Base-by-base conservation (phyloP, 2,329 filamentous ascomycete genomes). In the Hortaea werneckii region DNA sequence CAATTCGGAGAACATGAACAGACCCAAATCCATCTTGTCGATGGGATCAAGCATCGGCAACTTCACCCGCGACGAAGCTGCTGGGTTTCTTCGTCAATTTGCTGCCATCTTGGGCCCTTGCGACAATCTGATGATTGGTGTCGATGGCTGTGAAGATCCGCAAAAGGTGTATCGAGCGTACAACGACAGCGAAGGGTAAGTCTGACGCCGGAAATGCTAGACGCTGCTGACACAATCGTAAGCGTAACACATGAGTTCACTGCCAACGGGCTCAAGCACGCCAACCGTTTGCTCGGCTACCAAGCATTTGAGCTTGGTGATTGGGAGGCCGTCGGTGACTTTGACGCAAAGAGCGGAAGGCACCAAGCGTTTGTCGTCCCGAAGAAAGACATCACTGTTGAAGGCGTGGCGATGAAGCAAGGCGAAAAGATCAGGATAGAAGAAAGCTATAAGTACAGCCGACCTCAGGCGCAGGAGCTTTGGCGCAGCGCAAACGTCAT, bases 291-390 rank as follows among this genome's bases (percentile, higher is more conserved):
- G n/a, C 76, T 95, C 45, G 86, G 80, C 7, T 72, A 81, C 46
- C 70, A 83, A 37, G 75, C 76, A 8, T 96, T 98, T 67, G 70
- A 80, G 29, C 61, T 75, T 2, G 69, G 75, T 2, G 83, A 94
- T 48, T 98, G 92, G 90, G 74, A 78, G 43, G 83, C 89, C 41
- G 76, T 92, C 53, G 89, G 89, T 35, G 81, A 87, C 59, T 96
- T 90, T 62, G 82, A 95, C 50, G 74, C 78, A 45, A 73, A 80
- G 42, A 73, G 72, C 37, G 85, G 87, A 35, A 79, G 86, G 26
- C 92, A 96, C 61, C 86, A 88, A 60, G 90, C 90, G 0, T 94
- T 86, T 59, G 86, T 92, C 52, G 76, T 80, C 11, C 87, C 92
- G 0, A 67, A 73, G 46, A 77, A 73, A 41, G 82, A 94, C 60